Evolutionary conservation across 345 rosid species (phyloP).

Genomic region (Acer campestre): DNA sequence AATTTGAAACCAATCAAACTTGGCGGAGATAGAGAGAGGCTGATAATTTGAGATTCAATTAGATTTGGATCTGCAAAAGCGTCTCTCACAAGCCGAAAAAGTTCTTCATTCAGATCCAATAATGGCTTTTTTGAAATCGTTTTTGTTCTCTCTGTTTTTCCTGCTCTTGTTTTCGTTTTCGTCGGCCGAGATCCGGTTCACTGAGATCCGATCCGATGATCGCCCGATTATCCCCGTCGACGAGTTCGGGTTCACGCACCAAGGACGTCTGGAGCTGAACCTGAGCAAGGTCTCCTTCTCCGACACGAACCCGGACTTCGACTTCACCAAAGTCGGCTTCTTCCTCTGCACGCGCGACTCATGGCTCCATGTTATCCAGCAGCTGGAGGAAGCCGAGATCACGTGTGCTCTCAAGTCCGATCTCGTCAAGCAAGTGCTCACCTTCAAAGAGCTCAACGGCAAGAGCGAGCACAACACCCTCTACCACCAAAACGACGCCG

Average conservation of each 20-base stretch:
- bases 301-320: conserved; percentile 55
- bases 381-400: conserved; percentile 73
- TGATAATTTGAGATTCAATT: not conserved
- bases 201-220: conserved; percentile 75
- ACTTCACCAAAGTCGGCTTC: conserved; percentile 77
- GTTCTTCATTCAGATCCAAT: not conserved
- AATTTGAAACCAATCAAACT: not conserved
- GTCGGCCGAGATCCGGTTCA: conserved; percentile 65
- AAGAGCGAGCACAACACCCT: conserved; percentile 26
- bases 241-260: conserved; percentile 89
- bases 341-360: conserved; percentile 90
- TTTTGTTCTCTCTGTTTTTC: conserved; percentile 16
- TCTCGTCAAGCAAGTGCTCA: conserved; percentile 58
- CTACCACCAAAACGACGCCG: conserved; percentile 51
- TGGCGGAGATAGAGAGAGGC: not conserved
- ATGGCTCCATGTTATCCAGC: conserved; percentile 77
- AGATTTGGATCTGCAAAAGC: conserved; percentile 18
- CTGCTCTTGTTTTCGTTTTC: conserved; percentile 33
- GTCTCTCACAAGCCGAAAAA: conserved; percentile 8
- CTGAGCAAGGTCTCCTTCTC: conserved; percentile 57
- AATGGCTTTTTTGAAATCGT: conserved; percentile 39
- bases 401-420: conserved; percentile 75
- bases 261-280: conserved; percentile 79
- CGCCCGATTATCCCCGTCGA: conserved; percentile 77
- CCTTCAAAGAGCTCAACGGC: conserved; percentile 57